Evolutionary conservation across 768 basidiomycete species (phyloP), one percentile per base, ranked within the genome.

Genomic region (Daedaleopsis nitida): DNA sequence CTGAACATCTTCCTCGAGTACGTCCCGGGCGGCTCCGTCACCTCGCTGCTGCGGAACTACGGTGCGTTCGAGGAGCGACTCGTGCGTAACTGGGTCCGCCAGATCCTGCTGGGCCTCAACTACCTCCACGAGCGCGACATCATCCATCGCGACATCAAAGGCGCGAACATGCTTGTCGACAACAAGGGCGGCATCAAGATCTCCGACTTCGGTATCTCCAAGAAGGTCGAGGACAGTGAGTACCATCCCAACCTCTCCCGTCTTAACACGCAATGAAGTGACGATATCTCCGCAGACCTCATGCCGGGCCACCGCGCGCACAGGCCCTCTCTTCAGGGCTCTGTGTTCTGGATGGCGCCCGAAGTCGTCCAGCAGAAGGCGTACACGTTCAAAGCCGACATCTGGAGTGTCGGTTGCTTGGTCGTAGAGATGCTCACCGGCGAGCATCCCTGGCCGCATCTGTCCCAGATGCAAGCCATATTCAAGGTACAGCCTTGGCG

Each of bases 291-390:
- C 42, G 21, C 56, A 81, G 78, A 76, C 65, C 72, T 83, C 34
- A 69, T 80, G 35, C 77, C 78, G 23, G 87, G 87, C 12, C 86
- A 89, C 58, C 86, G 89, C 23, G 83, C 87, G 47, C 89, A 98
- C 71, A 83, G 97, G 8, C 92, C 94, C 5, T 98, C 97, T 1
- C 77, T 98, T 6, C 97, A 98, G 74, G 97, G 97, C 2, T 97
- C 95, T 1, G 96, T 98, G 12, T 98, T 97, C 76, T 98, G 96
- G 96, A 98, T 98, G 96, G 96, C 96, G 0, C 96, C 96, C 0
- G 96, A 98, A 75, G 94, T 98, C 19, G 97, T 98, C 60, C 96
- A 96, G 70, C 97, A 99, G 77, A 94, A 88, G 24, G 85, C 87
- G 0, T 93, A 97, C 71, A 96, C 94, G 11, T 83, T 81, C 62